Evolutionary conservation across 129 eudicot genomes (phyloP).

Genomic region (Oenanthe sinensis): DNA sequence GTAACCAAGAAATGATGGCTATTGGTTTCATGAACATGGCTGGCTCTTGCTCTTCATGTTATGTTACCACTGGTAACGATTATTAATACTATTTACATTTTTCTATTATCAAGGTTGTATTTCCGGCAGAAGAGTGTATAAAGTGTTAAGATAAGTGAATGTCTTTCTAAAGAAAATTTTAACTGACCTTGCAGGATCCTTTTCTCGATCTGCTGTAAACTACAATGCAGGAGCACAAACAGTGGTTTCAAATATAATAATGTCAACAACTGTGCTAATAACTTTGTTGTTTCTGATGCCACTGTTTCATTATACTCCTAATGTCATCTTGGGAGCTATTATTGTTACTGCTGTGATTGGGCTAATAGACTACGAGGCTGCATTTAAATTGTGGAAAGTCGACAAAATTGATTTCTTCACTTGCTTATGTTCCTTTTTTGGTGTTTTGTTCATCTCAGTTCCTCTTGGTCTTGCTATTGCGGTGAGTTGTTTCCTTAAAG

Average conservation of each 20-base stretch:
- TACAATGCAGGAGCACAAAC: slow-evolving; percentile 90
- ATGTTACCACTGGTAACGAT: slow-evolving; percentile 70
- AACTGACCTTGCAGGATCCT: slow-evolving; percentile 49
- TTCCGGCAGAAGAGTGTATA: background rate
- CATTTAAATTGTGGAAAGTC: slow-evolving; percentile 64
- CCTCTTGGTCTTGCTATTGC: slow-evolving; percentile 91
- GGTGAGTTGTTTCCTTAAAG: slow-evolving; percentile 27
- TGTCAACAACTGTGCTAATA: slow-evolving; percentile 76
- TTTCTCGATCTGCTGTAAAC: slow-evolving; percentile 94
- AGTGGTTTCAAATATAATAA: slow-evolving; percentile 69
- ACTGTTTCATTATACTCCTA: slow-evolving; percentile 80
- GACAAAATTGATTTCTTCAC: slow-evolving; percentile 95
- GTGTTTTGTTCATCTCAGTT: slow-evolving; percentile 90
- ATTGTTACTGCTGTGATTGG: slow-evolving; percentile 92
- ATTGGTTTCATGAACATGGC: slow-evolving; percentile 96
- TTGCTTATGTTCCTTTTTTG: slow-evolving; percentile 72
- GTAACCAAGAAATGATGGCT: slow-evolving; percentile 97
- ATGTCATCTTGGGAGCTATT: slow-evolving; percentile 81
- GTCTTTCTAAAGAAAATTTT: slow-evolving; percentile 1
- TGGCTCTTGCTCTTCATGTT: slow-evolving; percentile 96
- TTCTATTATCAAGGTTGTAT: background rate
- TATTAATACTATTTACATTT: background rate
- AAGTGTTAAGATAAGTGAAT: background rate
- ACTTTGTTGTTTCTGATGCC: slow-evolving; percentile 92
- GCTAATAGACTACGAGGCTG: slow-evolving; percentile 70